Conservation (phyloP, 306 rosid species). For the Psophocarpus tetragonolobus region DNA sequence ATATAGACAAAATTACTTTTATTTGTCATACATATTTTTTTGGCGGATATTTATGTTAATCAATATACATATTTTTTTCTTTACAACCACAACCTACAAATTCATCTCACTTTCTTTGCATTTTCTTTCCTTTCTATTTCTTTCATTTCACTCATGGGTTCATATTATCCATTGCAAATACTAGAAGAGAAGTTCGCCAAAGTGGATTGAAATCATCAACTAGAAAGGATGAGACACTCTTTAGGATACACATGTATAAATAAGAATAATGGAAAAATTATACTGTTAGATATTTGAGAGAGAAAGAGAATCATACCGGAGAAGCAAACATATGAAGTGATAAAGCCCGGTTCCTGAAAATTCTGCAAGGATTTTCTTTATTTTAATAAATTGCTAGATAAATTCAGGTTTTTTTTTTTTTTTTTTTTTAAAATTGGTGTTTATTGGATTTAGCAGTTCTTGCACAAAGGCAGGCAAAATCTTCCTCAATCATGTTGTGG, state of each 20-base stretch:
- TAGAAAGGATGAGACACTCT: background rate
- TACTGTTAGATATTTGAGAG: background rate
- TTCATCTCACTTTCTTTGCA: too few relatives aligned
- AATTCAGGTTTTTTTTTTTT: background rate
- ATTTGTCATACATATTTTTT: too few relatives aligned
- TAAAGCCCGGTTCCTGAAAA: conserved; percentile 4
- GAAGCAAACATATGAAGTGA: background rate
- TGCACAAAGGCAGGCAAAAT: background rate
- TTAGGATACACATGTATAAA: background rate
- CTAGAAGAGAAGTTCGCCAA: background rate
- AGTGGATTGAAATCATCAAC: background rate
- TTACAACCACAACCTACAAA: too few relatives aligned
- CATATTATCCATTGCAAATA: background rate
- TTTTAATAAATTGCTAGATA: background rate
- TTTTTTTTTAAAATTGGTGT: background rate
- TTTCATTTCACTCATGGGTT: background rate
- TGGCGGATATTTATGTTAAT: too few relatives aligned
- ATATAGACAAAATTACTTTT: too few relatives aligned
- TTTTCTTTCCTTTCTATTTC: too few relatives aligned
- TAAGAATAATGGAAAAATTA: background rate
- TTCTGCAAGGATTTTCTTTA: background rate
- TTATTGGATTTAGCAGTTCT: background rate
- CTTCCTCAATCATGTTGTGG: background rate
- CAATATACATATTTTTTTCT: too few relatives aligned
- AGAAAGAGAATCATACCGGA: background rate